Conservation (phyloP, 2,329 filamentous ascomycete genomes). For the Fusarium cyanostomum region DNA sequence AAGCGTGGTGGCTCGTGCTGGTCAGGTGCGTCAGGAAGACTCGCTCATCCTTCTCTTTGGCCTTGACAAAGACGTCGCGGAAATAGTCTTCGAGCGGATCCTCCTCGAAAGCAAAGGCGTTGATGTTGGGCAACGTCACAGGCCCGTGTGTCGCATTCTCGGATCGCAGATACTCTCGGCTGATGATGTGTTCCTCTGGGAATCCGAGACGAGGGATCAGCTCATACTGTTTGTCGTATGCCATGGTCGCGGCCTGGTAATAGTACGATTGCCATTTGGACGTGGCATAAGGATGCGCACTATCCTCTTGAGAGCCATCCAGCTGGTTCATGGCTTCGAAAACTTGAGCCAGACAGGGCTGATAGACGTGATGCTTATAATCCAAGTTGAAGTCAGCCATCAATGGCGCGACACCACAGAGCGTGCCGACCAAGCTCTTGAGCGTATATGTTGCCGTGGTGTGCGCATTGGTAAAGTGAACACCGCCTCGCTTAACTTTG, state of each 20-base stretch:
- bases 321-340: conserved; percentile 48
- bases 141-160: conserved; percentile 44
- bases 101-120: conserved; percentile 50
- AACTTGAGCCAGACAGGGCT: conserved; percentile 55
- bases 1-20: conserved; percentile 49
- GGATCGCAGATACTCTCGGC: conserved; percentile 44
- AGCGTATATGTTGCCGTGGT: conserved; percentile 56
- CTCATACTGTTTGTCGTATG: conserved; percentile 47
- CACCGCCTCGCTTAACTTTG: conserved; percentile 47
- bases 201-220: conserved; percentile 47
- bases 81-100: conserved; percentile 46
- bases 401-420: conserved; percentile 55
- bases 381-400: conserved; percentile 55
- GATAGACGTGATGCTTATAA: conserved; percentile 53
- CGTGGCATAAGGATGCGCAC: conserved; percentile 7
- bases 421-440: conserved; percentile 53
- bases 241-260: conserved; percentile 46
- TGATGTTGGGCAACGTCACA: conserved; percentile 44
- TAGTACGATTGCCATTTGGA: conserved; percentile 47
- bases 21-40: conserved; percentile 49
- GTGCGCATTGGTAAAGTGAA: conserved; percentile 52
- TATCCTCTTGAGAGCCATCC: conserved; percentile 1
- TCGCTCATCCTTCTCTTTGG: conserved; percentile 46
- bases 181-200: conserved; percentile 38
- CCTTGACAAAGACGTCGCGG: conserved; percentile 44